Percentiles rank a stretch among this genome's conserved stretches.
Conservation (phyloP, 352 stramenopile genomes). For the Pythium brassicae region DNA sequence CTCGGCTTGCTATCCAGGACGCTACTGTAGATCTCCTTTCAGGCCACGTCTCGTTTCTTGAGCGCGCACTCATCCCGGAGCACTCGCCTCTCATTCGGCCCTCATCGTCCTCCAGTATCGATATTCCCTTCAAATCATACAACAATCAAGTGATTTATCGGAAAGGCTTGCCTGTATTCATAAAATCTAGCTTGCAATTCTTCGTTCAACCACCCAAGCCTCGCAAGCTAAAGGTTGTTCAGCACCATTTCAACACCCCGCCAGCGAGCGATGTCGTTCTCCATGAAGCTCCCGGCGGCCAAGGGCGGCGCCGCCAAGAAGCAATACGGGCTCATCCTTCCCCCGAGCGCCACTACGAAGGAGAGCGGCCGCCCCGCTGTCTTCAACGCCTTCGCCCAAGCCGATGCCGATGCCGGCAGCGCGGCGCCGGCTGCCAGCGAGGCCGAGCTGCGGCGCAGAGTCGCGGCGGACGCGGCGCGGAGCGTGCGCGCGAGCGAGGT, state of each 20-base stretch:
- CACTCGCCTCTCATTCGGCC: too few relatives aligned
- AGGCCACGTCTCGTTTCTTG: too few relatives aligned
- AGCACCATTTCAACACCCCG: neutral
- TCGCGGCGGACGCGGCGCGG: constrained; percentile 43
- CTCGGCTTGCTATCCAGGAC: too few relatives aligned
- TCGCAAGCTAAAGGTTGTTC: too few relatives aligned
- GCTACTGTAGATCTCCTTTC: too few relatives aligned
- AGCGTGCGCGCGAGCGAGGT: constrained; percentile 51
- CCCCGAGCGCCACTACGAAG: constrained; percentile 6
- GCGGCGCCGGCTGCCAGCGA: neutral
- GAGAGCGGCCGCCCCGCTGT: neutral
- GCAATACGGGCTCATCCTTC: constrained; percentile 21
- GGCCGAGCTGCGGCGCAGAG: constrained; percentile 14
- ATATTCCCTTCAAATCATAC: too few relatives aligned
- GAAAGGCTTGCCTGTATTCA: too few relatives aligned
- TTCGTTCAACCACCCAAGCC: too few relatives aligned
- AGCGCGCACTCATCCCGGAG: too few relatives aligned
- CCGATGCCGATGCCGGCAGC: neutral
- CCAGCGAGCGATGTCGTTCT: constrained; percentile 22
- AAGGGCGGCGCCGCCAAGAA: constrained; percentile 19
- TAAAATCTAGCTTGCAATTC: too few relatives aligned
- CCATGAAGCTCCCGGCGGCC: constrained; percentile 23
- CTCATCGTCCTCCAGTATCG: too few relatives aligned
- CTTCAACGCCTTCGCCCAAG: constrained; percentile 12
- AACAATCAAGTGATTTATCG: too few relatives aligned